Conservation (phyloP, 2,329 filamentous ascomycete species). For the Aotearoamyces nothofagi region DNA sequence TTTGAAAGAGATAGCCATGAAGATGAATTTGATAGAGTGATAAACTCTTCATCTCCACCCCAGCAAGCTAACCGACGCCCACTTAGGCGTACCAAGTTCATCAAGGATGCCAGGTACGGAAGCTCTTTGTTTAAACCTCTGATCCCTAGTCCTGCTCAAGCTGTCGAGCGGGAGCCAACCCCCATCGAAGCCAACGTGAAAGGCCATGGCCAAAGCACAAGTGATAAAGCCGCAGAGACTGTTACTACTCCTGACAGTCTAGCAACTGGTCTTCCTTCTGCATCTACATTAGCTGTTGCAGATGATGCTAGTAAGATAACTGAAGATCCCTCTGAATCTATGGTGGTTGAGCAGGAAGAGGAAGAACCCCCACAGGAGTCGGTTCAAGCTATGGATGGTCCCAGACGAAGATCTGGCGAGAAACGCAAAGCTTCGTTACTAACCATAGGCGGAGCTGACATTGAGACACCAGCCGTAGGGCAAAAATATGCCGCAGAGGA, state of each 20-base stretch:
- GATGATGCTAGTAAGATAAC: neutral
- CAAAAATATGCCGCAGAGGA: neutral
- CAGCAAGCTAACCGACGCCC: neutral
- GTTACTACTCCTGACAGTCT: neutral
- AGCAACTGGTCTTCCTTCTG: neutral
- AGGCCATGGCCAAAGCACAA: neutral
- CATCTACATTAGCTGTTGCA: neutral
- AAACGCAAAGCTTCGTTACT: neutral
- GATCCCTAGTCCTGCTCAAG: too few species aligned
- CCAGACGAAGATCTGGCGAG: too few species aligned
- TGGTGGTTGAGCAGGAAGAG: neutral
- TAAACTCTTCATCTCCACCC: slow-evolving; percentile 5
- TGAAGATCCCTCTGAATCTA: neutral
- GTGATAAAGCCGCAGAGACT: neutral
- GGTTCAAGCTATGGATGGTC: too few species aligned
- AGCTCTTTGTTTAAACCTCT: too few species aligned
- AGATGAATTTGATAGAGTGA: slow-evolving; percentile 9
- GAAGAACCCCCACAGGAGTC: neutral
- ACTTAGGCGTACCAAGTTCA: too few species aligned
- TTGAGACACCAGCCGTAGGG: neutral
- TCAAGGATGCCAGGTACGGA: too few species aligned
- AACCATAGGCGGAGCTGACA: neutral
- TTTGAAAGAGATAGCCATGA: slow-evolving; percentile 18
- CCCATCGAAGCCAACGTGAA: neutral
- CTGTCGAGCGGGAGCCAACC: neutral